These are phyloP conservation scores for Apium graveolens DNA, from an alignment of 129 eudicot genomes.

Conservation along the genomic window DNA sequence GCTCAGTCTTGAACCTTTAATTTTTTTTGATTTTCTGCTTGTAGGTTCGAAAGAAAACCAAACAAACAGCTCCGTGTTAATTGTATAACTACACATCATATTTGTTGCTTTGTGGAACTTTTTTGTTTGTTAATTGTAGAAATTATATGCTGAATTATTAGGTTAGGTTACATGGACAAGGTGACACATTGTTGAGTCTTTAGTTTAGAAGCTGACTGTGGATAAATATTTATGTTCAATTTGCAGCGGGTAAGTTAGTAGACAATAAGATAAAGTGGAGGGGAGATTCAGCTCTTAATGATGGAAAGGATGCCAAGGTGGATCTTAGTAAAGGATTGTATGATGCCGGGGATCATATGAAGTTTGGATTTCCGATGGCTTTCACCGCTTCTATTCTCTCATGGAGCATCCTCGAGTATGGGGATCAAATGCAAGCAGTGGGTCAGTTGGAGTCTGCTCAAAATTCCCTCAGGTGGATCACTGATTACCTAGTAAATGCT, in stretches of 20 bases:
- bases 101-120: background rate
- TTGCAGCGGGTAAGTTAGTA: slow-evolving; percentile 88
- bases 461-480: slow-evolving; percentile 86
- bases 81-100: background rate
- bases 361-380: slow-evolving; percentile 93
- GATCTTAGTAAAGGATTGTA: slow-evolving; percentile 94
- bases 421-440: slow-evolving; percentile 88
- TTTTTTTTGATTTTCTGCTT: background rate
- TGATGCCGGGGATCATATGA: slow-evolving; percentile 99
- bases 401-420: slow-evolving; percentile 94
- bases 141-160: background rate
- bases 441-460: slow-evolving; percentile 63
- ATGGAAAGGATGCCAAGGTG: slow-evolving; percentile 66
- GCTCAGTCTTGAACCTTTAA: background rate
- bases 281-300: slow-evolving; percentile 84
- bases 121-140: background rate
- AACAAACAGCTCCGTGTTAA: background rate
- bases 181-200: background rate
- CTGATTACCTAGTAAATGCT: slow-evolving; percentile 74
- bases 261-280: slow-evolving; percentile 76
- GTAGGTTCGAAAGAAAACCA: background rate
- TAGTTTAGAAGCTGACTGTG: background rate
- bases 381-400: slow-evolving; percentile 91
- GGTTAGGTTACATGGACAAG: background rate
- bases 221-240: slow-evolving; percentile 7